Base-by-base conservation (phyloP, 2,329 filamentous ascomycete species). In the Verticillium albo-atrum region DNA sequence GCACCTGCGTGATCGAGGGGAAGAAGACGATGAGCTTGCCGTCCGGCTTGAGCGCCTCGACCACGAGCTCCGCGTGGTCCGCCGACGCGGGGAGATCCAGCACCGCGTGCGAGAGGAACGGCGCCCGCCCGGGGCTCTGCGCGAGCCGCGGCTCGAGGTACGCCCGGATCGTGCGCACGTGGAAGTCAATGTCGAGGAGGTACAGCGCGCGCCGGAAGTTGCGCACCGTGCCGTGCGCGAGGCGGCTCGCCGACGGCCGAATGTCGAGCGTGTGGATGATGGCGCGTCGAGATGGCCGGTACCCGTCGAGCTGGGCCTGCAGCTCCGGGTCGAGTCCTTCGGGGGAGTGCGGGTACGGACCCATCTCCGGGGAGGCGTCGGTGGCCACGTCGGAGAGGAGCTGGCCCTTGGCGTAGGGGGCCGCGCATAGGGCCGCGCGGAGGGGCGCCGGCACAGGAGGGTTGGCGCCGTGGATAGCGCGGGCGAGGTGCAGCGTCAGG, bases 1-100 rank as follows among this genome's bases (percentile, higher is more conserved):
- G 85, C 58, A 94, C 89, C 71, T 94, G 91, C 10, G 90, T 92
- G 60, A 95, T 86, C 66, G 86, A 91, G 0, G 91, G 91, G 64
- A 86, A 87, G 74, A 92, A 95, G 1, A 92, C 79, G 15, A 89
- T 78, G 32, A 94, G 75, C 9, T 83, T 76, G 0, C 87, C 90
- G 67, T 89, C 83, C 2, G 82, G 79, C 42, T 82, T 83, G 57
- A 95, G 73, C 15, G 86, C 84, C n/a, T 78, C 69, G 5, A 82
- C 75, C 25, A 88, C 76, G 27, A 75, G 75, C 2, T 74, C 72
- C 2, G 74, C 73, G 30, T 75, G 55, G 12, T 75, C 72, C 57
- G 90, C 78, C 2, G 87, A 82, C 30, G 79, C 80, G 0, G 91
- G 90, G 61, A 95, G 80, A 69, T 95, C 91, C 23, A 95, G 79